Percentiles rank a stretch among this genome's conserved stretches.
Conservation (phyloP, 1,284 basidiomycete species). For the Trichosporon sp. region DNA sequence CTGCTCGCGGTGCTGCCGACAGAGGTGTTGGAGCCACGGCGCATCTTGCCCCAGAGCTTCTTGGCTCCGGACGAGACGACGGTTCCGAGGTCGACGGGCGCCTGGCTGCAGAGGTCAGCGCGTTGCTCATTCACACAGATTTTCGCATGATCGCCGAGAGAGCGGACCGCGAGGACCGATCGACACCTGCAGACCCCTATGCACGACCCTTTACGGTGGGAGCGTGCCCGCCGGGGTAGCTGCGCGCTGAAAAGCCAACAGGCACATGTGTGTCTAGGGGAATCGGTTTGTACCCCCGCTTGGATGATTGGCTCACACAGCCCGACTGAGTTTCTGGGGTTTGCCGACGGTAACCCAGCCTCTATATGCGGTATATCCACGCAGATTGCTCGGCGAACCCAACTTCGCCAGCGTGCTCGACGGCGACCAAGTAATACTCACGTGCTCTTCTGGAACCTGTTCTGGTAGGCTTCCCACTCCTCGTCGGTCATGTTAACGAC, state of each 20-base stretch:
- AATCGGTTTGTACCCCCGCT: background rate
- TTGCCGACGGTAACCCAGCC: background rate
- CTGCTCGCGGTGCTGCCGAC: slow-evolving; percentile 2
- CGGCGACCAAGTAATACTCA: slow-evolving; percentile 32
- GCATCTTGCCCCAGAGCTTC: slow-evolving; percentile 50
- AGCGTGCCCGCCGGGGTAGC: background rate
- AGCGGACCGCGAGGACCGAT: background rate
- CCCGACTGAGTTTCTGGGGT: background rate
- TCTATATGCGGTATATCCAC: slow-evolving; percentile 12
- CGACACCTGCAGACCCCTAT: background rate
- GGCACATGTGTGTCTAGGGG: slow-evolving; percentile 9
- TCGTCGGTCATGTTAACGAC: slow-evolving; percentile 51
- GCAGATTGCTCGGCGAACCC: background rate
- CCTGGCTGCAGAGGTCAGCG: background rate
- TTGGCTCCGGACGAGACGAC: slow-evolving; percentile 47
- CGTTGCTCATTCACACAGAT: background rate
- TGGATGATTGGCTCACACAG: background rate
- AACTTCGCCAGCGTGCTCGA: too few relatives aligned
- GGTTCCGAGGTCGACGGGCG: slow-evolving; percentile 48
- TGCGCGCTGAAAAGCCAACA: slow-evolving; percentile 3
- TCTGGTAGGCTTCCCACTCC: slow-evolving; percentile 54
- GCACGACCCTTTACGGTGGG: background rate
- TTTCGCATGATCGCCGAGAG: background rate
- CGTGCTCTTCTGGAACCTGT: slow-evolving; percentile 38
- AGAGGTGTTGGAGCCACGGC: slow-evolving; percentile 33